These are phyloP conservation scores for Collybia sordida DNA, from an alignment of 768 basidiomycete genomes.

Conservation along the genomic window DNA sequence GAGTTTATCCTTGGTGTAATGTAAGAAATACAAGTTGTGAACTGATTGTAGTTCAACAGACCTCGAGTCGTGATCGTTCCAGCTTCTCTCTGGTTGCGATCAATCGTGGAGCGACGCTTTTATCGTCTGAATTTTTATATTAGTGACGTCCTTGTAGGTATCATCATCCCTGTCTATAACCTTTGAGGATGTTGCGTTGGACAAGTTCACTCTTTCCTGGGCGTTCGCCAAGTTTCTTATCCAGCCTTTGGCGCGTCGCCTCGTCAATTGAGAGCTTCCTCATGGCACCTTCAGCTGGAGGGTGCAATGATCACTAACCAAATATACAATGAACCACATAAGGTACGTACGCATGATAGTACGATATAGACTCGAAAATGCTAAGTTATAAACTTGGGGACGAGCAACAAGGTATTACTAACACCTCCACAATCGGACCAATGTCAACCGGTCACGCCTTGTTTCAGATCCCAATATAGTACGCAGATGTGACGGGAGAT, in stretches of 20 bases:
- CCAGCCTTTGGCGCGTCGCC: slow-evolving; percentile 38
- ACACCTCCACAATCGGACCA: no score
- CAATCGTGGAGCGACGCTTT: slow-evolving; percentile 55
- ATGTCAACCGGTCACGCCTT: no score
- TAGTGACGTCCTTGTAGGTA: neutral
- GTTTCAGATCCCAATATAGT: no score
- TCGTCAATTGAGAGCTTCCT: slow-evolving; percentile 21
- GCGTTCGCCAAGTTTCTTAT: slow-evolving; percentile 50
- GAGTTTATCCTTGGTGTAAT: slow-evolving; percentile 51
- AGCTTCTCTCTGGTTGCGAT: slow-evolving; percentile 60
- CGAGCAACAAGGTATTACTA: no score
- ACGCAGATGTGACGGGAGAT: no score
- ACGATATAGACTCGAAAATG: no score
- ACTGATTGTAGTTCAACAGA: slow-evolving; percentile 21
- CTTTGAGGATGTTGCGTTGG: slow-evolving; percentile 71
- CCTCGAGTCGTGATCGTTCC: slow-evolving; percentile 63
- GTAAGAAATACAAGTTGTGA: neutral
- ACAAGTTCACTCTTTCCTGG: slow-evolving; percentile 63
- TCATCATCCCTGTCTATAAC: slow-evolving; percentile 21
- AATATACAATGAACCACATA: no score
- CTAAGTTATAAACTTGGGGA: no score
- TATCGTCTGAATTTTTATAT: slow-evolving; percentile 46
- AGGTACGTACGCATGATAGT: no score
- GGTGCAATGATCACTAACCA: no score
- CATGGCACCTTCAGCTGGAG: slow-evolving; percentile 1